Percentiles rank a stretch among this genome's conserved stretches.
Conservation (phyloP, 176 grass and related monocot genomes). For the Cocos nucifera region DNA sequence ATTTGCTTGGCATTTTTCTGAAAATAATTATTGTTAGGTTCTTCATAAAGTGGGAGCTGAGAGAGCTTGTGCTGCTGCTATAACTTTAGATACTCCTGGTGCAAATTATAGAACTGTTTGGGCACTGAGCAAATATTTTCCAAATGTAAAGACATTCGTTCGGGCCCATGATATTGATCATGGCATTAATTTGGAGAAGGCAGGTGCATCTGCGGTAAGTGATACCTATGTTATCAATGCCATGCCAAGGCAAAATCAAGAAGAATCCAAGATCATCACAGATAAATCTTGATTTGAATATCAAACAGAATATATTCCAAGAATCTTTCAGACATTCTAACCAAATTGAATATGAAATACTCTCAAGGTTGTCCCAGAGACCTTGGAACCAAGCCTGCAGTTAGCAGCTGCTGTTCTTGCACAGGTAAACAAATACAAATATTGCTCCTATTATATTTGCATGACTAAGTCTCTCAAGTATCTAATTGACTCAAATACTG, state of each 20-base stretch:
- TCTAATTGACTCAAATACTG: too few relatives aligned
- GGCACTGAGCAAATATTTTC: slow-evolving; percentile 97
- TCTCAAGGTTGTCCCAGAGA: slow-evolving; percentile 87
- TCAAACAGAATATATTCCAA: too few relatives aligned
- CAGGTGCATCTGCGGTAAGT: slow-evolving; percentile 89
- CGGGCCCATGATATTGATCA: slow-evolving; percentile 96
- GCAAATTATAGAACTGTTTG: slow-evolving; percentile 98
- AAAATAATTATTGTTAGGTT: slow-evolving; percentile 44
- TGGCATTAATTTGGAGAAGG: slow-evolving; percentile 98
- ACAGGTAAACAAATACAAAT: slow-evolving; percentile 41
- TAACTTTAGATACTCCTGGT: slow-evolving; percentile 96
- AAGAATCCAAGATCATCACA: too few relatives aligned
- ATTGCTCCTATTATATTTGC: too few relatives aligned
- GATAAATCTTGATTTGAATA: too few relatives aligned
- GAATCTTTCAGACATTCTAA: not conserved
- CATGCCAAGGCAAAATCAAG: too few relatives aligned
- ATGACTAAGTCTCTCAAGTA: too few relatives aligned
- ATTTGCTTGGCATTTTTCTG: slow-evolving; percentile 10
- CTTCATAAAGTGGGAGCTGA: slow-evolving; percentile 99
- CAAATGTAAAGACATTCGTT: slow-evolving; percentile 96
- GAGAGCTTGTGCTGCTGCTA: slow-evolving; percentile 92
- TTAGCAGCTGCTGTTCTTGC: slow-evolving; percentile 95
- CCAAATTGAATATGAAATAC: not conserved
- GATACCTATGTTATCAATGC: not conserved
- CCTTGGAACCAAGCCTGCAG: slow-evolving; percentile 98